A percentile compares a stretch with the other conserved stretches of the same genome.
phyloP scores from a whole-genome alignment of 768 basidiomycete species.

The Termitomyces sp. region DNA sequence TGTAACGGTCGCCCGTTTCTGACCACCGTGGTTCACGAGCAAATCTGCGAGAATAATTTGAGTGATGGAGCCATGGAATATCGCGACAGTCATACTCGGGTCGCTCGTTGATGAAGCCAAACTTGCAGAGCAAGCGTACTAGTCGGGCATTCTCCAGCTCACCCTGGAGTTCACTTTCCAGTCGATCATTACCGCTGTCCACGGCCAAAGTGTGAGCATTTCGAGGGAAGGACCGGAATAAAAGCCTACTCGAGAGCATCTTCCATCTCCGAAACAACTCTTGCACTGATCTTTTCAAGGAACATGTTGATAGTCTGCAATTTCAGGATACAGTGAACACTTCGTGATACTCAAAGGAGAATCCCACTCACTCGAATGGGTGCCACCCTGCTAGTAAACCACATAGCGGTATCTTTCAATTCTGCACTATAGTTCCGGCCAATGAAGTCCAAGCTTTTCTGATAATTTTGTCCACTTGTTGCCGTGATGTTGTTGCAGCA shows the following conservation, averaged over 20 bases:
- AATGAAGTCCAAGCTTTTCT: constrained; percentile 74
- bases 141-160: constrained; percentile 95
- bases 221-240: background rate
- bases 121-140: constrained; percentile 85
- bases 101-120: constrained; percentile 99
- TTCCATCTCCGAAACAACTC: constrained; percentile 77
- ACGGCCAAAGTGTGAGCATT: background rate
- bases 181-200: constrained; percentile 68
- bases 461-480: constrained; percentile 58
- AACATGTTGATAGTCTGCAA: constrained; percentile 75
- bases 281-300: constrained; percentile 73
- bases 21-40: constrained; percentile 97
- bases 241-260: constrained; percentile 69
- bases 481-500: constrained; percentile 67
- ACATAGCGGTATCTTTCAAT: constrained; percentile 76
- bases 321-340: background rate
- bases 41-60: constrained; percentile 50
- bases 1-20: constrained; percentile 96
- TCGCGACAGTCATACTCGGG: constrained; percentile 63
- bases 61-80: background rate
- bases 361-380: constrained; percentile 53
- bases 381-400: constrained; percentile 69
- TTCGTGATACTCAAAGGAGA: background rate
- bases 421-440: constrained; percentile 74
- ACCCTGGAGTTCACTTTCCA: constrained; percentile 80